Conservation (phyloP, 257 asterid species). For the Solanum lignicaule region DNA sequence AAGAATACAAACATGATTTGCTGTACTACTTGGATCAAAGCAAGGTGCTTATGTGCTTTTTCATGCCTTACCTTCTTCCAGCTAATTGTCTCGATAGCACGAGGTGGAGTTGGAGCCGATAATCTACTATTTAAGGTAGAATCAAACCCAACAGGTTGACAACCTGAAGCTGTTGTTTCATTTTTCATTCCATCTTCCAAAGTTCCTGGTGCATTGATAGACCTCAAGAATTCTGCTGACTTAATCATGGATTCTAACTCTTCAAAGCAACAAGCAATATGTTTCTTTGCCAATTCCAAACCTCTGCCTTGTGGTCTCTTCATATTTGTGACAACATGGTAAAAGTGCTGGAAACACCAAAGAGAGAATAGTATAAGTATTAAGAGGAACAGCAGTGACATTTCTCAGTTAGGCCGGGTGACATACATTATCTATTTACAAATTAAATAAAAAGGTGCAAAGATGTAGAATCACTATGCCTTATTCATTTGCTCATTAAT, state of each 20-base stretch:
- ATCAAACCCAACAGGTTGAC: constrained; percentile 90
- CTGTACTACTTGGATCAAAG: neutral
- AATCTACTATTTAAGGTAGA: constrained; percentile 87
- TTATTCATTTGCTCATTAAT: neutral
- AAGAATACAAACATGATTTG: constrained; percentile 7
- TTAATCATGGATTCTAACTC: constrained; percentile 85
- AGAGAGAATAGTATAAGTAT: constrained; percentile 14
- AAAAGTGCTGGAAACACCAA: constrained; percentile 66
- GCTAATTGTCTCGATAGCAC: constrained; percentile 69
- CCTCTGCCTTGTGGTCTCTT: constrained; percentile 98
- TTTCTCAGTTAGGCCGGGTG: neutral
- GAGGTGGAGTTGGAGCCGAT: constrained; percentile 98
- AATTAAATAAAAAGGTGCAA: neutral
- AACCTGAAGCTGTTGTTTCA: constrained; percentile 86
- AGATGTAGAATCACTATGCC: neutral
- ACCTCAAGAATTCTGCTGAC: constrained; percentile 54
- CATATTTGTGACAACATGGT: constrained; percentile 67
- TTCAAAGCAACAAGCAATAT: constrained; percentile 53
- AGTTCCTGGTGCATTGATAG: constrained; percentile 26
- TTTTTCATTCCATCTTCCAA: constrained; percentile 28
- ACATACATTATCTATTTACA: neutral
- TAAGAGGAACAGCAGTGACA: constrained; percentile 2
- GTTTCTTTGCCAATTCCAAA: constrained; percentile 92
- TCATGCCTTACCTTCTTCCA: constrained; percentile 65
- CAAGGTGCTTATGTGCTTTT: neutral